These are phyloP conservation scores for Theileria sp. DNA, from an alignment of 169 alveolate species.

Conservation along the genomic window DNA sequence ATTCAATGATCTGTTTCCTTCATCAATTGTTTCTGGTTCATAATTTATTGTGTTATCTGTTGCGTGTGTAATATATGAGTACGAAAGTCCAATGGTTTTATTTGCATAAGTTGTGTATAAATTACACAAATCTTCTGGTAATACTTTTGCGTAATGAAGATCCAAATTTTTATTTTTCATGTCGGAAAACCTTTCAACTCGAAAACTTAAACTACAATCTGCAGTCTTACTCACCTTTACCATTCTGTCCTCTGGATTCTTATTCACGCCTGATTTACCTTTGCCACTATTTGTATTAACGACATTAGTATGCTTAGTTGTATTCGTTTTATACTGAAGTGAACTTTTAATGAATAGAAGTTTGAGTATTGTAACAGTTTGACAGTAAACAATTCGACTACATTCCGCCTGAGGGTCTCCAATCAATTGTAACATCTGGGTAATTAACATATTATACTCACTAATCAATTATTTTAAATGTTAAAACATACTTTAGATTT, in stretches of 20 bases:
- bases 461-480: not conserved
- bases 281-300: not conserved
- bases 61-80: not conserved
- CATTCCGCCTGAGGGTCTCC: constrained; percentile 50
- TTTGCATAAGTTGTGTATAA: not conserved
- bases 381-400: constrained; percentile 38
- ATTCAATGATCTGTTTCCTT: not conserved
- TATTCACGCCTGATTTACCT: not conserved
- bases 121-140: not conserved
- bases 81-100: not conserved
- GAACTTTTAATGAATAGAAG: constrained; percentile 51
- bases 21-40: not conserved
- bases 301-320: not conserved
- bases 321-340: constrained; percentile 28
- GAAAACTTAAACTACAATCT: not conserved
- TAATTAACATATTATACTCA: constrained; percentile 30
- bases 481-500: constrained; percentile 8
- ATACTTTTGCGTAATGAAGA: not conserved
- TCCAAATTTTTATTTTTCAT: not conserved
- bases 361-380: constrained; percentile 32
- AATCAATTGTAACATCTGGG: constrained; percentile 39
- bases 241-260: not conserved
- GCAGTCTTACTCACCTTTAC: constrained; percentile 2
- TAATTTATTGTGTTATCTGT: not conserved
- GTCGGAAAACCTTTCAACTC: not conserved